Percentiles rank a stretch among this genome's conserved stretches.
Evolutionary conservation across 2,329 filamentous ascomycete species (phyloP).

Genomic region (Aureobasidium subglaciale): DNA sequence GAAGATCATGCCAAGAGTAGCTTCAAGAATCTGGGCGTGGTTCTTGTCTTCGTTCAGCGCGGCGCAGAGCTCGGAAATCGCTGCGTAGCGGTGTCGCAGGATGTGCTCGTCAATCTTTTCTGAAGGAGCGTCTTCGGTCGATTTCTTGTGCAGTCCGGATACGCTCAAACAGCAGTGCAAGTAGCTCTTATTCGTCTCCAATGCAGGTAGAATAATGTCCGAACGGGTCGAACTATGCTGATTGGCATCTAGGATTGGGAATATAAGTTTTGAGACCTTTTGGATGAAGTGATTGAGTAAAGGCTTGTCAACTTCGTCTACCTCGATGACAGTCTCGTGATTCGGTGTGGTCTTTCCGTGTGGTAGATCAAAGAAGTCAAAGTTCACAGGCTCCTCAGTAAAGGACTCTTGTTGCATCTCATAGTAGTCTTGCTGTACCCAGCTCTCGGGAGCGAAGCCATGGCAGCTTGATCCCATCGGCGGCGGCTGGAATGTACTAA

Average conservation of each 20-base stretch:
- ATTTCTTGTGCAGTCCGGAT: slow-evolving; percentile 85
- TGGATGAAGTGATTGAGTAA: slow-evolving; percentile 87
- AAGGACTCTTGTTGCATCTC: slow-evolving; percentile 63
- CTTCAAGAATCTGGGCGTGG: slow-evolving; percentile 83
- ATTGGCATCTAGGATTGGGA: slow-evolving; percentile 85
- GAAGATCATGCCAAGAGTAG: slow-evolving; percentile 89
- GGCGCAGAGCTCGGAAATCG: slow-evolving; percentile 78
- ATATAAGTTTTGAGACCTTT: slow-evolving; percentile 79
- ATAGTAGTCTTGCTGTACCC: slow-evolving; percentile 65
- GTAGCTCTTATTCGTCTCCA: slow-evolving; percentile 88
- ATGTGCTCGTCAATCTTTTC: slow-evolving; percentile 84
- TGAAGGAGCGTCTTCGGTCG: slow-evolving; percentile 56
- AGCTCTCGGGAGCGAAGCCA: slow-evolving; percentile 57
- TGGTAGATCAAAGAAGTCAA: slow-evolving; percentile 77
- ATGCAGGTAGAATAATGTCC: slow-evolving; percentile 76
- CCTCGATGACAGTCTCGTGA: slow-evolving; percentile 66
- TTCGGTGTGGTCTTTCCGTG: slow-evolving; percentile 58
- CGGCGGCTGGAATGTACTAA: slow-evolving; percentile 81
- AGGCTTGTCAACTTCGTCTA: slow-evolving; percentile 80
- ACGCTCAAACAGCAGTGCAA: slow-evolving; percentile 94
- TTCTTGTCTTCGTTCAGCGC: slow-evolving; percentile 72
- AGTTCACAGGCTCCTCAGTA: slow-evolving; percentile 50
- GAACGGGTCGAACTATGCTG: slow-evolving; percentile 75
- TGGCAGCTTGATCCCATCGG: slow-evolving; percentile 60
- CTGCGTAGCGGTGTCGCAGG: slow-evolving; percentile 82